Conservation (phyloP, 352 stramenopile species). For the Phytophthora brassicae region DNA sequence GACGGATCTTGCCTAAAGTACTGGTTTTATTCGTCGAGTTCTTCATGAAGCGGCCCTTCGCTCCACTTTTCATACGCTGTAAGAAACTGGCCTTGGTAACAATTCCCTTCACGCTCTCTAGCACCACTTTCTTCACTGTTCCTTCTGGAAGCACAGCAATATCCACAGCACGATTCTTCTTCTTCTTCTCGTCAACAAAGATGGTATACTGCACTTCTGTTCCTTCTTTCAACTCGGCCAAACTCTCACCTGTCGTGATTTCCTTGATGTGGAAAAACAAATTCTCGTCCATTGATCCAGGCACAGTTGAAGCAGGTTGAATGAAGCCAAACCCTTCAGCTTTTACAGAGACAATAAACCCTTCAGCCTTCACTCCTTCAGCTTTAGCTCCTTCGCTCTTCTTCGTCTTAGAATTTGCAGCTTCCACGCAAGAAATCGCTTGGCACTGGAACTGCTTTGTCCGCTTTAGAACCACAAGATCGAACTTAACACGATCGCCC, state of each 20-base stretch:
- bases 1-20: conserved; percentile 59
- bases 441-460: conserved; percentile 71
- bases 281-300: conserved; percentile 49
- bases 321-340: conserved; percentile 81
- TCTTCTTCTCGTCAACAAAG: conserved; percentile 72
- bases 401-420: conserved; percentile 15
- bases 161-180: conserved; percentile 54
- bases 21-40: conserved; percentile 42
- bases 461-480: conserved; percentile 60
- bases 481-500: conserved; percentile 64
- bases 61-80: conserved; percentile 42
- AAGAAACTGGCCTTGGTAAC: conserved; percentile 69
- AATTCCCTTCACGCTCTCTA: conserved; percentile 43
- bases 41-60: conserved; percentile 41
- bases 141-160: conserved; percentile 57
- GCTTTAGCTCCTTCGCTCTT: conserved; percentile 25
- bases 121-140: conserved; percentile 56
- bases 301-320: conserved; percentile 41
- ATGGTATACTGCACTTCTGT: conserved; percentile 70
- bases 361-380: conserved; percentile 47
- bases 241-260: conserved; percentile 50
- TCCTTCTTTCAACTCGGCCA: conserved; percentile 63
- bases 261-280: conserved; percentile 86
- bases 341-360: conserved; percentile 67
- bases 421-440: conserved; percentile 45